phyloP scores from a whole-genome alignment of 345 rosid species.

The Ceriops zippeliana region DNA sequence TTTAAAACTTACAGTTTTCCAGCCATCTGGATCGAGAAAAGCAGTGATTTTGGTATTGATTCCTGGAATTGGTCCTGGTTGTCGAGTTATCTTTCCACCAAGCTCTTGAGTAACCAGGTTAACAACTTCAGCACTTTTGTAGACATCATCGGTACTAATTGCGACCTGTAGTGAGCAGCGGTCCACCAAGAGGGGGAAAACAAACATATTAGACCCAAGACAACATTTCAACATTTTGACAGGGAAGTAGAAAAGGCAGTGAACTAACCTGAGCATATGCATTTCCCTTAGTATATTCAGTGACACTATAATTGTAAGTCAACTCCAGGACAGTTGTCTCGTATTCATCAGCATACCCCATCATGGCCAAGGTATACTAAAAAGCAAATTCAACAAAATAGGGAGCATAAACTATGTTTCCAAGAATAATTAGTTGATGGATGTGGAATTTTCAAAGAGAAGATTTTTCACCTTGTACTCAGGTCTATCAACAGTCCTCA shows the following conservation, averaged over 20 bases:
- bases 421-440: neutral
- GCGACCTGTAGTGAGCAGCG: constrained; percentile 44
- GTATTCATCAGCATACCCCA: constrained; percentile 86
- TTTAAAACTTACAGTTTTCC: constrained; percentile 71
- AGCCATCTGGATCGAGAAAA: constrained; percentile 92
- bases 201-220: neutral
- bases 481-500: constrained; percentile 66
- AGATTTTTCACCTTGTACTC: constrained; percentile 59
- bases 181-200: neutral
- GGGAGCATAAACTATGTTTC: constrained; percentile 1
- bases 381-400: constrained; percentile 5
- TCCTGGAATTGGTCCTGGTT: constrained; percentile 87
- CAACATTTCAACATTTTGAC: neutral
- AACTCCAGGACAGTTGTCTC: constrained; percentile 78
- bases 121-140: constrained; percentile 87
- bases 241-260: neutral
- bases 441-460: neutral
- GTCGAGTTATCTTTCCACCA: constrained; percentile 88
- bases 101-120: constrained; percentile 66
- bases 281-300: constrained; percentile 88
- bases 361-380: constrained; percentile 80
- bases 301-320: constrained; percentile 77
- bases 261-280: constrained; percentile 79
- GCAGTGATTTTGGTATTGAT: constrained; percentile 76
- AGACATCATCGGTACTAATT: constrained; percentile 84